Conservation (phyloP, 768 basidiomycete genomes). For the Lenzites betulinus region DNA sequence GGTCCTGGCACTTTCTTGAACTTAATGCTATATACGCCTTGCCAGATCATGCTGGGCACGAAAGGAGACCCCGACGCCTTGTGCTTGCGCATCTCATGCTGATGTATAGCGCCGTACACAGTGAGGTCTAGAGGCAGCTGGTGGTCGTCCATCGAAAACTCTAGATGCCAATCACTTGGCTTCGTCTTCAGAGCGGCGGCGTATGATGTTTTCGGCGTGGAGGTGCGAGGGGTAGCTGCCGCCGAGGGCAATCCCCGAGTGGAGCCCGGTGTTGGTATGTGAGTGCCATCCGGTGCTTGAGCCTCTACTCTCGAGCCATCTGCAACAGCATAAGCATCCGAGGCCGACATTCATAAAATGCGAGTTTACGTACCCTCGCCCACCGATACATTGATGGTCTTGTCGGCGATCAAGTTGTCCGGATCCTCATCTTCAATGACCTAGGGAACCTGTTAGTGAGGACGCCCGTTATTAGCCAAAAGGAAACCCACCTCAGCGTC, state of each 20-base stretch:
- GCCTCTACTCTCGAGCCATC: slow-evolving; percentile 95
- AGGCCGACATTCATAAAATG: background rate
- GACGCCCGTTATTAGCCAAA: background rate
- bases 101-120: slow-evolving; percentile 95
- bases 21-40: slow-evolving; percentile 87
- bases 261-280: slow-evolving; percentile 84
- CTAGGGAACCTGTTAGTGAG: slow-evolving; percentile 32
- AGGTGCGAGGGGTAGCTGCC: slow-evolving; percentile 35
- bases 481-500: slow-evolving; percentile 61
- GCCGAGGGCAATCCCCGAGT: slow-evolving; percentile 43
- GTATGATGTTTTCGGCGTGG: slow-evolving; percentile 66
- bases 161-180: slow-evolving; percentile 95
- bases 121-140: slow-evolving; percentile 84
- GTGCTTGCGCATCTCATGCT: slow-evolving; percentile 67
- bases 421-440: slow-evolving; percentile 86
- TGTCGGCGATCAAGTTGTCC: slow-evolving; percentile 70
- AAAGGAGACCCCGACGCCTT: slow-evolving; percentile 62
- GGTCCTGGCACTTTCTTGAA: slow-evolving; percentile 93
- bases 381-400: slow-evolving; percentile 83
- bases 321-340: slow-evolving; percentile 27
- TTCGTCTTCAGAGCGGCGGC: slow-evolving; percentile 92
- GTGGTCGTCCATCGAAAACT: slow-evolving; percentile 93
- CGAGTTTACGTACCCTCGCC: slow-evolving; percentile 60
- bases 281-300: slow-evolving; percentile 95
- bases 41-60: slow-evolving; percentile 80